phyloP scores from a whole-genome alignment of 1,284 basidiomycete species.

The Boletus calvinii region DNA sequence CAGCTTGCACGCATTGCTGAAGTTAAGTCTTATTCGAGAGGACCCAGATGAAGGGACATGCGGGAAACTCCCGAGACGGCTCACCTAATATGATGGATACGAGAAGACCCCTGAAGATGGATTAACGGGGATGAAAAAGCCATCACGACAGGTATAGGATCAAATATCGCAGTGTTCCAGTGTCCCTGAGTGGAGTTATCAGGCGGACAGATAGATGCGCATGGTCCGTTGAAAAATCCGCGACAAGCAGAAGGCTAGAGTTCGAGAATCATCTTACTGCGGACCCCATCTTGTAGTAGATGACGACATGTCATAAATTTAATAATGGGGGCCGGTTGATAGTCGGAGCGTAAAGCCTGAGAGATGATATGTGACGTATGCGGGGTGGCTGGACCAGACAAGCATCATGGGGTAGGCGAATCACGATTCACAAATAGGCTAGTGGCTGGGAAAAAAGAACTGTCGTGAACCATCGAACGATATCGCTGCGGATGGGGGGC shows the following conservation, averaged over 20 bases:
- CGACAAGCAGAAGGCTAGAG: background rate
- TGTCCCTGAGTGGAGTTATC: background rate
- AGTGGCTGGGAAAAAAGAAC: too few relatives aligned
- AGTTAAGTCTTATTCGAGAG: background rate
- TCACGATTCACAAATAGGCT: too few relatives aligned
- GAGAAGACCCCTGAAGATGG: background rate
- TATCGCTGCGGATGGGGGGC: too few relatives aligned
- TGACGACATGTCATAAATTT: background rate
- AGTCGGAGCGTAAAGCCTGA: background rate
- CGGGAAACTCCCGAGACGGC: background rate
- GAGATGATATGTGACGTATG: background rate
- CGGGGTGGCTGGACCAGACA: too few relatives aligned
- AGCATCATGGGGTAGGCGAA: too few relatives aligned
- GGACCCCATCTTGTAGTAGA: background rate
- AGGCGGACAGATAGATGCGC: background rate
- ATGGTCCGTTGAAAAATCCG: background rate
- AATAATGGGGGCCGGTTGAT: background rate
- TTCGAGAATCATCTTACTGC: background rate
- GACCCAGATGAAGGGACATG: too few relatives aligned
- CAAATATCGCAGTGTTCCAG: background rate
- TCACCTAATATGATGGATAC: background rate
- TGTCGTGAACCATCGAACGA: too few relatives aligned
- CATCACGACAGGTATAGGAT: background rate
- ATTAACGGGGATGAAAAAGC: background rate
- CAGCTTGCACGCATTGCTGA: background rate